Evolutionary conservation across 1,284 basidiomycete species (phyloP).

Genomic region (Cryptococcus depauperatus): DNA sequence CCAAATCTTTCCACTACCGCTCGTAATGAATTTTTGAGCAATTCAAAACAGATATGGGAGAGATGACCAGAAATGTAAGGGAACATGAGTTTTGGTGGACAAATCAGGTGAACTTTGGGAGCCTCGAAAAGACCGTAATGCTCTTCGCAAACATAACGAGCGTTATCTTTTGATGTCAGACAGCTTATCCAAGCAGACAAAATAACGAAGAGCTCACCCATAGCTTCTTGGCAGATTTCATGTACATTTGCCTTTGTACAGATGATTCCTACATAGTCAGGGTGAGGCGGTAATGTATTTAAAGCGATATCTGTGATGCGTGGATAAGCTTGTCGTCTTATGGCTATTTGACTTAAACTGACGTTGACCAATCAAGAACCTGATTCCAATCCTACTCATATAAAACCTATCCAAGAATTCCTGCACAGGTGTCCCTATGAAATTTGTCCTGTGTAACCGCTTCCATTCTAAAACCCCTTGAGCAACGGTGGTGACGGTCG

Average conservation of each 20-base stretch:
- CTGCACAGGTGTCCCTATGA: conserved; percentile 74
- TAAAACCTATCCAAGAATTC: conserved; percentile 97
- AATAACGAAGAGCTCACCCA: no score
- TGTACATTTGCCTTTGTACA: conserved; percentile 92
- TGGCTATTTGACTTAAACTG: conserved; percentile 21
- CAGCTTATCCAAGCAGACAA: background rate
- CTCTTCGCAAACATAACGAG: conserved; percentile 95
- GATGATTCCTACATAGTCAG: conserved; percentile 95
- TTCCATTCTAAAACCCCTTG: conserved; percentile 68
- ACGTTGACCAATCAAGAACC: conserved; percentile 78
- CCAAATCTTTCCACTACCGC: conserved; percentile 87
- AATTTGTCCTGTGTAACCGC: conserved; percentile 43
- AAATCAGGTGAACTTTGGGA: conserved; percentile 93
- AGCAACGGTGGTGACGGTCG: conserved; percentile 93
- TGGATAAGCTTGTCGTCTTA: background rate
- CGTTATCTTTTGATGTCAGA: conserved; percentile 60
- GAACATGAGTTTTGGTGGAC: conserved; percentile 78
- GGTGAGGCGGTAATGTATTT: conserved; percentile 78
- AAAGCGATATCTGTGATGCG: conserved; percentile 67
- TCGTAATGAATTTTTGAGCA: conserved; percentile 96
- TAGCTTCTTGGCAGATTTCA: conserved; percentile 95
- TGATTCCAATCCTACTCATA: conserved; percentile 92
- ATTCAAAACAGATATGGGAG: conserved; percentile 92
- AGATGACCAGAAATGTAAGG: conserved; percentile 80
- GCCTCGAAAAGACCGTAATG: conserved; percentile 92